Percentiles rank a stretch among this genome's conserved stretches.
phyloP scores from a whole-genome alignment of 2,329 filamentous ascomycete genomes.

The Albophoma yamanashiensis region DNA sequence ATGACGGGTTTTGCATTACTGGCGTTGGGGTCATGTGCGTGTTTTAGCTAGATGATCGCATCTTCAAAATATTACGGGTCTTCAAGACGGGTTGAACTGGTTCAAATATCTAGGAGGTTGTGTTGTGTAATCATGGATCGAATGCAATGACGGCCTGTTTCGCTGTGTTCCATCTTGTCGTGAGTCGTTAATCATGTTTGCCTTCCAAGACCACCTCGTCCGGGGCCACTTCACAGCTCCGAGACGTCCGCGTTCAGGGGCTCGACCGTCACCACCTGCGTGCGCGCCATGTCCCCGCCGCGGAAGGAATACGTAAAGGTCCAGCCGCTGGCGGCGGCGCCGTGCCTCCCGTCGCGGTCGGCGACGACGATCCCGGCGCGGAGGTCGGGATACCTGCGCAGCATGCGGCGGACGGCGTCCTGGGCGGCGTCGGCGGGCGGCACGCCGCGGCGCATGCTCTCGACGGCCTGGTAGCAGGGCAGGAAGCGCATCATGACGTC shows the following conservation, averaged over 20 bases:
- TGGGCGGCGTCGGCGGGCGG: conserved; percentile 35
- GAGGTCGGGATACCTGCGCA: conserved; percentile 33
- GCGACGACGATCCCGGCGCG: conserved; percentile 41
- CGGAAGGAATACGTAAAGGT: conserved; percentile 42
- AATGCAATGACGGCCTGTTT: background rate
- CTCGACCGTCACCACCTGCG: conserved; percentile 30
- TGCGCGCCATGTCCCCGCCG: conserved; percentile 33
- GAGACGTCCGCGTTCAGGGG: background rate
- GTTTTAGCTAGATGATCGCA: background rate
- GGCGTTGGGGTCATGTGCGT: background rate
- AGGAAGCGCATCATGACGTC: conserved; percentile 48
- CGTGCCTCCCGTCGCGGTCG: conserved; percentile 35
- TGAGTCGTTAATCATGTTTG: background rate
- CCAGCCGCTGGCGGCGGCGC: conserved; percentile 41
- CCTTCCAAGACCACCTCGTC: background rate
- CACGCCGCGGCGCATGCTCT: conserved; percentile 39
- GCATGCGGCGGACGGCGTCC: conserved; percentile 38
- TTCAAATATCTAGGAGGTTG: background rate
- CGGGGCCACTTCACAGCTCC: background rate
- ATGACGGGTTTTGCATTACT: background rate
- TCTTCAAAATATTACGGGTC: background rate
- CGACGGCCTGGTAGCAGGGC: conserved; percentile 47
- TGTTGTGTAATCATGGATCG: background rate
- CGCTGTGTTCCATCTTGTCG: background rate
- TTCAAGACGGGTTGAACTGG: background rate